Conservation (phyloP, 805 yeast species). For the Kuraishia molischiana region DNA sequence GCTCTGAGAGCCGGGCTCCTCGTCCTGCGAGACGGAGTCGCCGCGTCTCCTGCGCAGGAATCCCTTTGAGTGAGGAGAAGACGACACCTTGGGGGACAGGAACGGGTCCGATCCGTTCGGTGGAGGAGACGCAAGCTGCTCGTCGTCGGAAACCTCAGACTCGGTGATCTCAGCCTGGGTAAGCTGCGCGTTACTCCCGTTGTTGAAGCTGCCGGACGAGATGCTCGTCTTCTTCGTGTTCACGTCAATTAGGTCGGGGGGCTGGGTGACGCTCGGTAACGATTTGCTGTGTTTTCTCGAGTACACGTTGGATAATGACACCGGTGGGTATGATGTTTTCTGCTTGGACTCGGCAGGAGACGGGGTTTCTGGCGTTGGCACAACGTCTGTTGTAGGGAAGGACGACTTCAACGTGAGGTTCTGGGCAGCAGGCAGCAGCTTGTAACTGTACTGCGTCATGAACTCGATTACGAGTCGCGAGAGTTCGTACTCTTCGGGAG, state of each 20-base stretch:
- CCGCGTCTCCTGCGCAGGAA: neutral
- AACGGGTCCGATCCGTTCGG: neutral
- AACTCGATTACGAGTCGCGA: conserved; percentile 84
- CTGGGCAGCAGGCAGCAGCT: conserved; percentile 46
- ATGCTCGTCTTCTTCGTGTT: neutral
- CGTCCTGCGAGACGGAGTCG: too few relatives aligned
- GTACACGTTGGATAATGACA: neutral
- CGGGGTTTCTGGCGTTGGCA: neutral
- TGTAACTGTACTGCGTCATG: conserved; percentile 76
- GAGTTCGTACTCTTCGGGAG: conserved; percentile 83
- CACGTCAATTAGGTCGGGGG: conserved; percentile 11
- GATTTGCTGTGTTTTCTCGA: conserved; percentile 18
- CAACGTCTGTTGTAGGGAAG: neutral
- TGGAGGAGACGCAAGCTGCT: neutral
- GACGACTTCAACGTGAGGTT: conserved; percentile 1
- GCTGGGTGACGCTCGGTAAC: conserved; percentile 26
- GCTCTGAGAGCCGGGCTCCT: too few relatives aligned
- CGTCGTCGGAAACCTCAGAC: neutral
- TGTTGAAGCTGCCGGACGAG: conserved; percentile 5
- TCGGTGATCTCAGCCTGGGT: neutral
- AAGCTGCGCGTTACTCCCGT: neutral
- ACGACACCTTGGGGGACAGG: neutral
- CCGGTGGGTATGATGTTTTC: neutral
- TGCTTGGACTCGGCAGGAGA: too few relatives aligned
- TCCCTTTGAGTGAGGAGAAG: neutral